Evolutionary conservation across 495 filamentous ascomycete species (phyloP), one percentile per base, ranked within the genome.

Genomic region (Pseudevernia furfuracea): DNA sequence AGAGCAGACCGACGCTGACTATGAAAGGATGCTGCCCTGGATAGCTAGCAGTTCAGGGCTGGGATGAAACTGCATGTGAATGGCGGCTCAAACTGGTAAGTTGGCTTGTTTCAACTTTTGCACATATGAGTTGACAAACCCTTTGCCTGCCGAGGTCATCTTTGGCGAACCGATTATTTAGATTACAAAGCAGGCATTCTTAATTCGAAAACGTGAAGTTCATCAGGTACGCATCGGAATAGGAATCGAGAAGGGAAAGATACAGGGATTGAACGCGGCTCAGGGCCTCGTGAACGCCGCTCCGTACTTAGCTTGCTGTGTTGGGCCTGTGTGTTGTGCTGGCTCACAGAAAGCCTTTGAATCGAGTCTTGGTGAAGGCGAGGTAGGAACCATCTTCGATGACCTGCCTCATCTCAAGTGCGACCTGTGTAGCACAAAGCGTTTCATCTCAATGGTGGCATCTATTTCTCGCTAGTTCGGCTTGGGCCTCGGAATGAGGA

Each of bases 61-160:
- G 84, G 86, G 86, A 90, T 67, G 87, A 93, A 71, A 90, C 89
- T 0, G 88, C 89, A 64, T n/a, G 87, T 89, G 69, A 92, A 91
- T 66, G 89, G 88, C 53, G n/a, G 89, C 88, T 5, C 87, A 90
- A n/a, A 66, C 76, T 84, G 30, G 52, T 55, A 55, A 55, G 52
- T 55, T 17, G 21, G 28, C 49, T 17, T 53, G n/a, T n/a, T n/a
- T n/a, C n/a, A n/a, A n/a, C n/a, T n/a, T n/a, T n/a, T n/a, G n/a
- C n/a, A n/a, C n/a, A n/a, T n/a, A 58, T 57, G 46, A 11, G 2
- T 11, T 44, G n/a, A 36, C 36, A 28, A n/a, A 36, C 4, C 19
- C 48, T 21, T 23, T 38, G 17, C 43, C 21, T 11, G 19, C 6
- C 10, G 46, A 48, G 28, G 49, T 53, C 6, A 12, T 21, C 3